Evolutionary conservation across 2,329 filamentous ascomycete species (phyloP).

Genomic region (Botryotinia narcissicola): DNA sequence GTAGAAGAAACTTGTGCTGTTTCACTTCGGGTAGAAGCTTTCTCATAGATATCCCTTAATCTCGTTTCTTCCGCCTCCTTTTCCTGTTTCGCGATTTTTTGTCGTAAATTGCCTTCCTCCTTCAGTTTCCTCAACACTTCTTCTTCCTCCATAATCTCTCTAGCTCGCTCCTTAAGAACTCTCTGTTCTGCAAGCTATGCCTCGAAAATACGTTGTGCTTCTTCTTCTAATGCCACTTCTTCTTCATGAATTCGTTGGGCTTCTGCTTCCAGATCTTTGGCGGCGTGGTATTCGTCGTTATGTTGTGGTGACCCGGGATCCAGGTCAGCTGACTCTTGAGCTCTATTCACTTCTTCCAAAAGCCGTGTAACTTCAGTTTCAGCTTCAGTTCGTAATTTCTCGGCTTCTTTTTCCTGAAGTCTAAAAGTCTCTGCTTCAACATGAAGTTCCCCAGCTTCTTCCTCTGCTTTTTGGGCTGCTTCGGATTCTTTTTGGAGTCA

Average conservation of each 20-base stretch:
- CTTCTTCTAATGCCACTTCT: slow-evolving; percentile 34
- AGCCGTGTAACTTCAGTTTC: not conserved
- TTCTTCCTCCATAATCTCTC: slow-evolving; percentile 45
- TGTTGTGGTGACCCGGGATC: not conserved
- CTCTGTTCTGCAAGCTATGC: slow-evolving; percentile 10
- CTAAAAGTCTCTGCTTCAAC: not conserved
- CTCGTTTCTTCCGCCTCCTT: slow-evolving; percentile 48
- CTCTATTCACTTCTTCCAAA: not conserved
- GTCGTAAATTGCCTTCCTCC: slow-evolving; percentile 43
- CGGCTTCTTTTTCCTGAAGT: not conserved
- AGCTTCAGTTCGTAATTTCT: not conserved
- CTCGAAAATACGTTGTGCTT: slow-evolving; percentile 17
- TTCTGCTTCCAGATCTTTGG: slow-evolving; percentile 9
- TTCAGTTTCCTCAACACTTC: slow-evolving; percentile 41
- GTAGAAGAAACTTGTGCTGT: not conserved
- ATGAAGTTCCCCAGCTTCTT: not conserved
- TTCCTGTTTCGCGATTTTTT: slow-evolving; percentile 46
- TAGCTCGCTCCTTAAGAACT: slow-evolving; percentile 50
- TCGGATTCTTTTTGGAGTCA: not conserved
- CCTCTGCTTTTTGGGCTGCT: not conserved
- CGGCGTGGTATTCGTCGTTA: not conserved
- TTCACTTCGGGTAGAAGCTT: slow-evolving; percentile 29
- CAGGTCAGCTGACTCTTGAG: not conserved
- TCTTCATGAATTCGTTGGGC: slow-evolving; percentile 11
- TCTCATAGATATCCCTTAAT: slow-evolving; percentile 54